These are phyloP conservation scores for Echeveria elegans DNA, from an alignment of 164 flowering plant species.

Conservation along the genomic window DNA sequence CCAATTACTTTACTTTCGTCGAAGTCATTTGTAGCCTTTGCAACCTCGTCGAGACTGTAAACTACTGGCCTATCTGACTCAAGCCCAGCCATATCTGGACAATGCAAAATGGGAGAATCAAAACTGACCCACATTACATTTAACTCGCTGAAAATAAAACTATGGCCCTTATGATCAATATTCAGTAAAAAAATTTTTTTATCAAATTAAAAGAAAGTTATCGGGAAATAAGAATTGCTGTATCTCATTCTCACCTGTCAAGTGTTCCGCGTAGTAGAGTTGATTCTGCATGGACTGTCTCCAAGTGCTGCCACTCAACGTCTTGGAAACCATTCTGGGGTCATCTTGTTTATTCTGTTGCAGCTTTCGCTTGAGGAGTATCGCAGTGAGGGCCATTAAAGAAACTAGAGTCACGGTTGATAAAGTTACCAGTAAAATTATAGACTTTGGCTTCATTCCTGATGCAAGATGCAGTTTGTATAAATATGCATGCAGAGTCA, in stretches of 20 bases:
- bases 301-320: slow-evolving; percentile 11
- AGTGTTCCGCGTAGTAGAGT: slow-evolving; percentile 9
- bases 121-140: background rate
- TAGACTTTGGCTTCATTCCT: slow-evolving; percentile 5
- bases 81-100: slow-evolving; percentile 29
- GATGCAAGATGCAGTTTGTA: background rate
- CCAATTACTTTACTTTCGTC: slow-evolving; percentile 38
- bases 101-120: background rate
- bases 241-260: slow-evolving; percentile 19
- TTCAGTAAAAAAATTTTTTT: background rate
- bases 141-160: no score
- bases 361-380: background rate
- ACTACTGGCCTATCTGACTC: slow-evolving; percentile 40
- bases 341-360: background rate
- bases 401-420: background rate
- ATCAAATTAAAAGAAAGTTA: background rate
- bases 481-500: background rate
- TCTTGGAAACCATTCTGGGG: slow-evolving; percentile 15
- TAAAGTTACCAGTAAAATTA: background rate
- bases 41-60: slow-evolving; percentile 32
- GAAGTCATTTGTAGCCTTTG: slow-evolving; percentile 33
- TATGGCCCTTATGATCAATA: no score
- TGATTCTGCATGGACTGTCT: slow-evolving; percentile 25
- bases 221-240: background rate
- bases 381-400: background rate